Base-by-base conservation (phyloP, 2,329 filamentous ascomycete species). In the Aureobasidium pullulans region DNA sequence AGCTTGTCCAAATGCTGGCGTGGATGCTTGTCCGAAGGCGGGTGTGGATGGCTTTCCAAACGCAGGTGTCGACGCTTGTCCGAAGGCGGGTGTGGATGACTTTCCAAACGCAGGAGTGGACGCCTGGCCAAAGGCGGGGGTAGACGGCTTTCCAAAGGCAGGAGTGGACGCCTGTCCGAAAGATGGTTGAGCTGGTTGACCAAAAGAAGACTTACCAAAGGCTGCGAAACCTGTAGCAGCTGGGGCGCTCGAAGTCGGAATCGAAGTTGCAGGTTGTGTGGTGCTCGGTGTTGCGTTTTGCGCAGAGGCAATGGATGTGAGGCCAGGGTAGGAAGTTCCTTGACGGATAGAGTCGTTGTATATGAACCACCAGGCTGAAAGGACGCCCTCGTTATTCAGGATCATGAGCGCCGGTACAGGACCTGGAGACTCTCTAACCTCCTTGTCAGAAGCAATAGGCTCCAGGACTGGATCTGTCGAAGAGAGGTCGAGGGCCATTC, bases 341-440 rank as follows among this genome's bases (percentile, higher is more conserved):
- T 86, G 79, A 61, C 86, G 84, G 62, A 99, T 85, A 1, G 93
- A 91, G 43, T 95, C 90, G 37, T 88, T 84, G 74, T 96, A 96
- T 19, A 97, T 82, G 44, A 97, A 75, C 90, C 93, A 96, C 91
- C 93, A 99, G 11, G 85, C 82, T 47, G 84, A 85, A 15, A 99
- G 77, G 9, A 96, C 76, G 64, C 94, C 94, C 68, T 96, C 90
- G 64, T 96, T 87, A 62, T 95, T 97, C 15, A 99, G 77, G 32
- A 90, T 81, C 80, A 94, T 87, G 43, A 96, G 79, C 10, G 86
- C 90, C 6, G 94, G 94, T 8, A 97, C 75, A 11, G 94, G 93
- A 1, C 84, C 85, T 0, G 86, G 81, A 4, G 91, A 95, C 67
- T 92, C 83, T 34, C 88, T 82, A 48, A 95, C 84, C 68, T 96